Conservation (phyloP, 352 stramenopile genomes). For the Globisporangium radiosum region DNA sequence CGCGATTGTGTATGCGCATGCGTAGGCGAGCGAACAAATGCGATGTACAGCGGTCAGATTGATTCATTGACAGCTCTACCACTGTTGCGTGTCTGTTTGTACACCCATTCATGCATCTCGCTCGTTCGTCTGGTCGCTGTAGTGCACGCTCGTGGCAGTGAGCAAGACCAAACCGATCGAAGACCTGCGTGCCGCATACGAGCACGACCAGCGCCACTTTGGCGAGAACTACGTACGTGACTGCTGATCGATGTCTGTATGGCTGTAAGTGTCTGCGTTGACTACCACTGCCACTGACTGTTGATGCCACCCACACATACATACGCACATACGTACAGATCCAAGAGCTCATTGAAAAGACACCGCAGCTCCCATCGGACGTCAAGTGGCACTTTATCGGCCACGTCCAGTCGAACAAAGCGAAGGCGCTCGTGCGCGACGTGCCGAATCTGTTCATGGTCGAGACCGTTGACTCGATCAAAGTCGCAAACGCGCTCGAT, state of each 20-base stretch:
- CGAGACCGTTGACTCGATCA: conserved; percentile 95
- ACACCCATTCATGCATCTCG: background rate
- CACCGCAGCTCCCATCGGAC: conserved; percentile 75
- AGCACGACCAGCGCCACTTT: conserved; percentile 92
- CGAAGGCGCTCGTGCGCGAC: conserved; percentile 85
- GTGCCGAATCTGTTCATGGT: conserved; percentile 93
- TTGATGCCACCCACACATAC: conserved; percentile 8
- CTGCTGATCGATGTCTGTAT: background rate
- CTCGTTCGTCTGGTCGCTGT: background rate
- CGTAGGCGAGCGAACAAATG: too few species aligned
- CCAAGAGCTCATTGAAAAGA: conserved; percentile 96
- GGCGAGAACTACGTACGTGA: conserved; percentile 96
- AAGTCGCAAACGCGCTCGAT: conserved; percentile 96
- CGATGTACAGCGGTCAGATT: too few species aligned
- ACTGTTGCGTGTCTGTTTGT: background rate
- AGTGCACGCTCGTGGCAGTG: conserved; percentile 88
- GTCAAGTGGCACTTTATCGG: conserved; percentile 99
- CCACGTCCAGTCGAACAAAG: conserved; percentile 98
- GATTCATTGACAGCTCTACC: too few species aligned
- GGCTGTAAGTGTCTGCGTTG: background rate
- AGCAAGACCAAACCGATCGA: conserved; percentile 93
- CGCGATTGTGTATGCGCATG: background rate
- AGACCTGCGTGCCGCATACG: conserved; percentile 85
- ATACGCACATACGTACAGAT: conserved; percentile 35
- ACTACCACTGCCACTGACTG: background rate